These are phyloP conservation scores for Lepiota subincarnata DNA, from an alignment of 768 basidiomycete genomes.

Conservation along the genomic window DNA sequence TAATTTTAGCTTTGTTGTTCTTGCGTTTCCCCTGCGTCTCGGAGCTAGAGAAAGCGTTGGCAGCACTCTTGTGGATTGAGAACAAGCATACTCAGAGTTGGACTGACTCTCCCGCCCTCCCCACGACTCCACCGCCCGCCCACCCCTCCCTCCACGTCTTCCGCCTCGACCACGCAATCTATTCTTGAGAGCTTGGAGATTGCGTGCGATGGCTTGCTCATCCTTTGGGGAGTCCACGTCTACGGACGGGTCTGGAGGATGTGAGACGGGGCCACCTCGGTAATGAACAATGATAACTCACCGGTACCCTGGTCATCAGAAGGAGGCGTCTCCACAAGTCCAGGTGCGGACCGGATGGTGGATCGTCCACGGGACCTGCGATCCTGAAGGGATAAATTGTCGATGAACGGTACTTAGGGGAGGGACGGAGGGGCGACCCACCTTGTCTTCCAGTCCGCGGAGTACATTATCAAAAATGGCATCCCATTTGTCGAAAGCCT, in stretches of 20 bases:
- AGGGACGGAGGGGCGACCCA: constrained; percentile 35
- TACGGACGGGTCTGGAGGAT: constrained; percentile 34
- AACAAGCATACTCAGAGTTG: constrained; percentile 64
- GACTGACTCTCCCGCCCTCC: constrained; percentile 49
- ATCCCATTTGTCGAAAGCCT: constrained; percentile 80
- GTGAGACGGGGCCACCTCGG: constrained; percentile 25
- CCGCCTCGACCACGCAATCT: constrained; percentile 75
- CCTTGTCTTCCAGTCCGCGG: constrained; percentile 70
- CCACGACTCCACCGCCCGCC: constrained; percentile 44
- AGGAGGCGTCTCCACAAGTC: constrained; percentile 42
- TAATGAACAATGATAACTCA: constrained; percentile 23
- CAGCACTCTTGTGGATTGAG: not conserved
- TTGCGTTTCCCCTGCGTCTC: constrained; percentile 61
- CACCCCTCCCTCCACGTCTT: constrained; percentile 49
- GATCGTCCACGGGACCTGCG: constrained; percentile 61
- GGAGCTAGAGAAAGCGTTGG: constrained; percentile 37
- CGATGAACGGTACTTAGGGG: constrained; percentile 33
- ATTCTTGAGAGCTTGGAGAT: constrained; percentile 86
- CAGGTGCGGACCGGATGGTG: constrained; percentile 31
- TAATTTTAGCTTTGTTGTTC: constrained; percentile 62
- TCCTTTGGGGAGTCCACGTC: constrained; percentile 53
- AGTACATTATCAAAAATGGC: constrained; percentile 72
- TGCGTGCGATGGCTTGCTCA: constrained; percentile 88
- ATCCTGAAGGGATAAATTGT: constrained; percentile 43
- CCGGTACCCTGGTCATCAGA: constrained; percentile 62